Evolutionary conservation across 306 rosid species (phyloP), one percentile per base, ranked within the genome.

Genomic region (Clitoria ternatea): DNA sequence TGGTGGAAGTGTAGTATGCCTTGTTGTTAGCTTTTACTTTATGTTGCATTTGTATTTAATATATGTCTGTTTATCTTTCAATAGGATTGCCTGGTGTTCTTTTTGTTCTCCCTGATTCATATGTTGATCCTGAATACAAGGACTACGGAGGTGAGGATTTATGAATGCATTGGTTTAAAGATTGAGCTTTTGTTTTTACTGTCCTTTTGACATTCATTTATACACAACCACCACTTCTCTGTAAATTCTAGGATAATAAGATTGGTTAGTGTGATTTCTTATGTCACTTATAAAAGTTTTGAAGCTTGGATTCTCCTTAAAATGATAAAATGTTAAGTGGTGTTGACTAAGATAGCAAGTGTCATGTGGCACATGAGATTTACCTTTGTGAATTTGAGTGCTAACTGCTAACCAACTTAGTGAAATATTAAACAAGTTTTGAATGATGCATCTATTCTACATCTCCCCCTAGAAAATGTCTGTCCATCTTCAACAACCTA

Each of bases 21-120:
- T 45, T 35, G 4, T 39, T 53, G 49, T 5, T 27, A 15, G 27
- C 23, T 2, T 1, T 19, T 36, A 0, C 3, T n/a, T 33, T 22
- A 13, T 32, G 29, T 53, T 30, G 43, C 14, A 12, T 5, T 35
- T 52, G 23, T 66, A 7, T 30, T 0, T 29, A 12, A 26, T 2
- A 0, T 47, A 7, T n/a, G n/a, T 33, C 36, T 4, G 3, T 39
- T 55, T 70, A 9, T 20, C 55, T 78, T 22, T 78, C 32, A 37
- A 52, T 71, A 89, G 97, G 90, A 11, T 55, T 89, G 82, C 93
- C 91, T 0, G 92, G 95, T 35, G 95, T 88, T 70, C 65, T 85
- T 13, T 90, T 87, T 54, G 91, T 89, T 52, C 96, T 91, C 73
- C 96, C 97, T 0, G 97, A 91, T 72, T 91, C 96, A 2, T 91